Evolutionary conservation across 1,284 basidiomycete genomes (phyloP).

Genomic region (Cystobasidium pallidum): DNA sequence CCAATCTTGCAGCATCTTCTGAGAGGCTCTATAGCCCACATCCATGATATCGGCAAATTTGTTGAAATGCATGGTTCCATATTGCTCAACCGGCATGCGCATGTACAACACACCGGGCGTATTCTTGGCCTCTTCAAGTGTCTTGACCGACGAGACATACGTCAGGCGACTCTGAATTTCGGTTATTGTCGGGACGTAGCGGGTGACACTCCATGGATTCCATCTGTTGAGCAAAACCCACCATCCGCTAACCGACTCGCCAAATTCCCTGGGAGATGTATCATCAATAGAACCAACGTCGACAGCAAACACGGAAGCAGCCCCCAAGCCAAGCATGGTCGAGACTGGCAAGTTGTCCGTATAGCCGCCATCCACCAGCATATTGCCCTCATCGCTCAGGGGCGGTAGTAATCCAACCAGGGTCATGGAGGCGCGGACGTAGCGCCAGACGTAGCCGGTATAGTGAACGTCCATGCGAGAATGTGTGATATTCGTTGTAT

Average conservation of each 20-base stretch:
- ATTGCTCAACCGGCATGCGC: conserved; percentile 88
- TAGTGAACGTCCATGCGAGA: conserved; percentile 97
- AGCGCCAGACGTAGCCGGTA: conserved; percentile 57
- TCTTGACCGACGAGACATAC: conserved; percentile 94
- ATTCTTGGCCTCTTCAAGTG: conserved; percentile 89
- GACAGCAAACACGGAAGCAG: conserved; percentile 87
- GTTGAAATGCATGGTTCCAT: conserved; percentile 50
- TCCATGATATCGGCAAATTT: conserved; percentile 65
- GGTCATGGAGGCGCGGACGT: conserved; percentile 92
- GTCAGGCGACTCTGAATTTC: conserved; percentile 94
- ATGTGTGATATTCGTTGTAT: conserved; percentile 97
- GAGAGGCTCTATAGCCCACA: conserved; percentile 77
- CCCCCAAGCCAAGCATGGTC: conserved; percentile 89
- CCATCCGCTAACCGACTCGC: conserved; percentile 94
- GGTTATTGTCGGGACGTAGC: conserved; percentile 85
- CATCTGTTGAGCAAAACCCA: conserved; percentile 91
- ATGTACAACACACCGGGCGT: conserved; percentile 88
- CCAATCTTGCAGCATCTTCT: conserved; percentile 75
- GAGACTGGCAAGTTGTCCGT: conserved; percentile 91
- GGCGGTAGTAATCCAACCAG: conserved; percentile 93
- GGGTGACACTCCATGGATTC: conserved; percentile 59
- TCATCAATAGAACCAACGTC: conserved; percentile 97
- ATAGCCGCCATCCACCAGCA: conserved; percentile 87
- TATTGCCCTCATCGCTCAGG: conserved; percentile 88
- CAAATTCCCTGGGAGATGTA: conserved; percentile 90